Percentiles rank a stretch among this genome's conserved stretches.
phyloP scores from a whole-genome alignment of 352 stramenopile genomes.

The Paralagenidium karlingii region DNA sequence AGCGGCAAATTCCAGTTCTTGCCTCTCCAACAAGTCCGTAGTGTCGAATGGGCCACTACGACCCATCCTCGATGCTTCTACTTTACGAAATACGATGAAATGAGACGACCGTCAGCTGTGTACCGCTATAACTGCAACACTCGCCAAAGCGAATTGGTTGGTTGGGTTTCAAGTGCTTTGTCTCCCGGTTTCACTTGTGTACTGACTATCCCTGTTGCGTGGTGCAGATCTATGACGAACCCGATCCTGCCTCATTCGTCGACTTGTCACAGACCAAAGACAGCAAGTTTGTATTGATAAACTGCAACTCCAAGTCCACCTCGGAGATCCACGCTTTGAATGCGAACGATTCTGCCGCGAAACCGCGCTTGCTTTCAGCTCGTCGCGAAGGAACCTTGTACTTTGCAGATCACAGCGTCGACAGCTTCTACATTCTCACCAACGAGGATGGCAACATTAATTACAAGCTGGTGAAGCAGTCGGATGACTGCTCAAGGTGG shows the following conservation, averaged over 20 bases:
- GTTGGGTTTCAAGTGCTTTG: conserved; percentile 1
- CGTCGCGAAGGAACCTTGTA: conserved; percentile 57
- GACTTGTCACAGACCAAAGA: conserved; percentile 81
- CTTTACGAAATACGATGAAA: conserved; percentile 54
- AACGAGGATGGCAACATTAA: conserved; percentile 59
- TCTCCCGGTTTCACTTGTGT: background rate
- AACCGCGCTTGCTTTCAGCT: conserved; percentile 27
- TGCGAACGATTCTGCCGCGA: conserved; percentile 6
- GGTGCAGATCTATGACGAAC: conserved; percentile 57
- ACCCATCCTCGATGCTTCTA: conserved; percentile 34
- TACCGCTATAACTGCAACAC: conserved; percentile 45
- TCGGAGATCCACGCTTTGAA: conserved; percentile 64
- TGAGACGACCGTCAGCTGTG: conserved; percentile 46
- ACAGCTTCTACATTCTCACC: conserved; percentile 69
- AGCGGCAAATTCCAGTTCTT: conserved; percentile 17
- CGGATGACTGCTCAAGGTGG: conserved; percentile 14
- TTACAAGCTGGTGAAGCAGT: conserved; percentile 49
- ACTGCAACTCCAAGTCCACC: conserved; percentile 78
- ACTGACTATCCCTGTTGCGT: background rate
- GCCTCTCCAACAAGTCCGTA: conserved; percentile 33
- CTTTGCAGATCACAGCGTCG: conserved; percentile 68
- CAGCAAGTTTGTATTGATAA: conserved; percentile 64
- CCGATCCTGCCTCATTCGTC: conserved; percentile 66
- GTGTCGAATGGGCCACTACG: conserved; percentile 45
- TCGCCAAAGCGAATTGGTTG: conserved; percentile 33